Evolutionary conservation across 495 filamentous ascomycete genomes (phyloP).

Genomic region (Annulohypoxylon bovei): DNA sequence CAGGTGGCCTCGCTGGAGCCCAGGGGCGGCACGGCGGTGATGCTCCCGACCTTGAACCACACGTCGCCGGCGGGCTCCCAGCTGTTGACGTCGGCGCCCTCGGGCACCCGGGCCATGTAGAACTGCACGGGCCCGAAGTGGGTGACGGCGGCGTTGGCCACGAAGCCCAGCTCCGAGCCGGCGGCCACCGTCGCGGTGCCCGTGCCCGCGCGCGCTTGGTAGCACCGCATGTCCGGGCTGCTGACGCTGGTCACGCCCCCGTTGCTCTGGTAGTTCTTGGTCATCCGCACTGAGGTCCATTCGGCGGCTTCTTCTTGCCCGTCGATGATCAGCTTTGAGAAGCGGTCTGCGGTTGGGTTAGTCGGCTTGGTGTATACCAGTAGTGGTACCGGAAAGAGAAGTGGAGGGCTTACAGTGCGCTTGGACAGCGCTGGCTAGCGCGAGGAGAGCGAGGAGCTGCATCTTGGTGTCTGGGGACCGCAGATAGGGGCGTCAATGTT

Average conservation of each 20-base stretch:
- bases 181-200: slow-evolving; percentile 50
- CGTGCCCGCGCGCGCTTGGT: slow-evolving; percentile 48
- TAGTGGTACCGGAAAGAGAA: not conserved
- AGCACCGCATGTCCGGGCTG: slow-evolving; percentile 56
- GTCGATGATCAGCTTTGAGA: slow-evolving; percentile 53
- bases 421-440: slow-evolving; percentile 34
- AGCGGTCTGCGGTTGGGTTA: slow-evolving; percentile 44
- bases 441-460: slow-evolving; percentile 30
- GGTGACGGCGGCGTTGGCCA: slow-evolving; percentile 51
- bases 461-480: slow-evolving; percentile 15
- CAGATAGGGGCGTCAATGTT: not conserved
- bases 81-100: slow-evolving; percentile 49
- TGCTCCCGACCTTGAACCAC: slow-evolving; percentile 60
- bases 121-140: slow-evolving; percentile 60
- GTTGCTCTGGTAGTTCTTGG: slow-evolving; percentile 61
- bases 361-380: not conserved
- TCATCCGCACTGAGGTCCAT: slow-evolving; percentile 57
- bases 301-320: slow-evolving; percentile 47
- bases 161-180: slow-evolving; percentile 55
- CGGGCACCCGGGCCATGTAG: slow-evolving; percentile 61
- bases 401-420: slow-evolving; percentile 37
- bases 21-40: slow-evolving; percentile 44
- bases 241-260: slow-evolving; percentile 52
- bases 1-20: slow-evolving; percentile 47
- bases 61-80: slow-evolving; percentile 60